Conservation (phyloP, 192 early-diverging fungal genomes). For the Funneliformis mosseae region DNA sequence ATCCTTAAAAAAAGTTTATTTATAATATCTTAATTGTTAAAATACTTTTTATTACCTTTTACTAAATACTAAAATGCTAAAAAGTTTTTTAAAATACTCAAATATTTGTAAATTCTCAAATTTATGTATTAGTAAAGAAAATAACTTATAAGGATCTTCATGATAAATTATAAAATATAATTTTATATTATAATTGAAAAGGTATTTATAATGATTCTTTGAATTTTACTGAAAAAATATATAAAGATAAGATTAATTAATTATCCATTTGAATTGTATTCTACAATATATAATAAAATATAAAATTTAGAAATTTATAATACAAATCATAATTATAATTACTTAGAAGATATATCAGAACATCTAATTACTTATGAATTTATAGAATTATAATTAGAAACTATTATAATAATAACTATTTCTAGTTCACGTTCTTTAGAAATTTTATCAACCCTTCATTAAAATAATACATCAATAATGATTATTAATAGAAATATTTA, state of each 20-base stretch:
- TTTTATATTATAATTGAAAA: not conserved
- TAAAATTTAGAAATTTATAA: not conserved
- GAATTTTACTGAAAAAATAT: not conserved
- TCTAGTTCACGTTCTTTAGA: not conserved
- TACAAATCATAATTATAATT: conserved; percentile 1
- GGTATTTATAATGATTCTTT: not conserved
- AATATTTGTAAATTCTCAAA: conserved; percentile 9
- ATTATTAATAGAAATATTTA: not conserved
- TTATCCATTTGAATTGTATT: not conserved
- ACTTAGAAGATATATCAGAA: not conserved
- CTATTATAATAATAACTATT: not conserved
- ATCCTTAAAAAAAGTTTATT: too few relatives aligned
- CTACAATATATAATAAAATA: not conserved
- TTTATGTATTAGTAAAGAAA: not conserved
- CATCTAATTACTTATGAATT: not conserved
- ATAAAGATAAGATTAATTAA: too few relatives aligned
- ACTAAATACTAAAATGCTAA: not conserved
- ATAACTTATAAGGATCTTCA: not conserved
- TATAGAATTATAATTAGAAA: not conserved
- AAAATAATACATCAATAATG: not conserved
- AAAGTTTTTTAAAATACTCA: not conserved
- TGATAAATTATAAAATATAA: not conserved
- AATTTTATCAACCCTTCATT: not conserved
- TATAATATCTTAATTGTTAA: too few relatives aligned
- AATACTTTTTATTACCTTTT: not conserved